Evolutionary conservation across 2,329 filamentous ascomycete species (phyloP).

Genomic region (Dothiorella sarmentorum): DNA sequence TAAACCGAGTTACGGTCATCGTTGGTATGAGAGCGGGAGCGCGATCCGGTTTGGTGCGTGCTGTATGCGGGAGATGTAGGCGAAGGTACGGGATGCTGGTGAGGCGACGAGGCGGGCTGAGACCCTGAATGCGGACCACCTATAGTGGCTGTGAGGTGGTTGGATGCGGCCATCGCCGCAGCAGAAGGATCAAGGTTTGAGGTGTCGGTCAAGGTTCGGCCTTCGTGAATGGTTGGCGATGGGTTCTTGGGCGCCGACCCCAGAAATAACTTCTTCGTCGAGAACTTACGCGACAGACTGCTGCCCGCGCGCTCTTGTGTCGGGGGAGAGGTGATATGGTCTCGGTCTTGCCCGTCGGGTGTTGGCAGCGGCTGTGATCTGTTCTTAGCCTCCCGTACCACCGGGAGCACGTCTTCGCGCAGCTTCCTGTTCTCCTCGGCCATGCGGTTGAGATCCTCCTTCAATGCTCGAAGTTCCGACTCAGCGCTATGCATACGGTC

Average conservation of each 20-base stretch:
- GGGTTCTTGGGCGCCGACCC: constrained; percentile 48
- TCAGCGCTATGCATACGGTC: constrained; percentile 84
- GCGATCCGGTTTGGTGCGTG: constrained; percentile 8
- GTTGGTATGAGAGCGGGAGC: constrained; percentile 26
- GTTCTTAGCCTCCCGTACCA: constrained; percentile 88
- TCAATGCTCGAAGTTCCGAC: constrained; percentile 75
- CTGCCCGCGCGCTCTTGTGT: constrained; percentile 40
- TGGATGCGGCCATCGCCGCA: constrained; percentile 49
- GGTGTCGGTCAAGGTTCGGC: constrained; percentile 40
- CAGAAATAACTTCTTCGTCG: constrained; percentile 52
- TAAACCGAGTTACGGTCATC: constrained; percentile 20
- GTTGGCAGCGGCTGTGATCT: constrained; percentile 80
- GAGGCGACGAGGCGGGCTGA: constrained; percentile 39
- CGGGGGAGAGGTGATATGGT: constrained; percentile 35
- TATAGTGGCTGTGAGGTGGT: constrained; percentile 50
- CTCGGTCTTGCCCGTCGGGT: constrained; percentile 36
- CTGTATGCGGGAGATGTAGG: constrained; percentile 22
- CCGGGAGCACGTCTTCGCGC: constrained; percentile 85
- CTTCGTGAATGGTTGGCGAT: constrained; percentile 49
- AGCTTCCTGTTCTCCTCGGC: constrained; percentile 83
- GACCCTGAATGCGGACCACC: constrained; percentile 22
- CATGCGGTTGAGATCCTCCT: constrained; percentile 46
- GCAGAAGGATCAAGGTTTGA: constrained; percentile 48
- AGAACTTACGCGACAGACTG: constrained; percentile 51
- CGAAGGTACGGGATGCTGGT: constrained; percentile 31